A percentile compares a stretch with the other conserved stretches of the same genome.
These are phyloP conservation scores for Lactarius hatsudake DNA, from an alignment of 768 basidiomycete genomes.

Conservation along the genomic window DNA sequence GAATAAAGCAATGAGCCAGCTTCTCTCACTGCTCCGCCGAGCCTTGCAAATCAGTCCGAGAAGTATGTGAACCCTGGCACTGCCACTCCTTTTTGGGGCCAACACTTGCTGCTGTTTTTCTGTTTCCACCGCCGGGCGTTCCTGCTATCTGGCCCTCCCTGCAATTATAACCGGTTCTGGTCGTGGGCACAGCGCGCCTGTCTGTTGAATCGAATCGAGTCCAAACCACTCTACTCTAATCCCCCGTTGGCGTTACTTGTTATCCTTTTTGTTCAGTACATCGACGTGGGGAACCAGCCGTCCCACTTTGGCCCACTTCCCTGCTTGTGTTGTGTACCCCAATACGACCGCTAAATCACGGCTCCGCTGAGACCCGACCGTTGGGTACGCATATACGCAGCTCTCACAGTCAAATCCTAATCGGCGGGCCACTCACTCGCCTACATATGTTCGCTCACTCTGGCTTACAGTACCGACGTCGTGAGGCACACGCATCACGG, in stretches of 20 bases:
- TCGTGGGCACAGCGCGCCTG: neutral
- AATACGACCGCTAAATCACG: neutral
- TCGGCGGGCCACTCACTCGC: too few species aligned
- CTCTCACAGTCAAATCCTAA: neutral
- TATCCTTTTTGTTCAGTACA: neutral
- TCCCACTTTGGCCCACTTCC: neutral
- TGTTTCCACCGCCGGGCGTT: neutral
- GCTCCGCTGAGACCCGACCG: neutral
- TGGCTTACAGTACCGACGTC: neutral
- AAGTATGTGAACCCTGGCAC: neutral
- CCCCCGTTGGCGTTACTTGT: neutral
- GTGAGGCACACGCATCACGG: neutral
- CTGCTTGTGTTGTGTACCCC: neutral
- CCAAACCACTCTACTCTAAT: neutral
- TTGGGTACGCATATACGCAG: neutral
- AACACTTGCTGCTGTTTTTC: too few species aligned
- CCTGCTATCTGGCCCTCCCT: neutral
- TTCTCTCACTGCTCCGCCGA: neutral
- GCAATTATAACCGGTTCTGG: neutral
- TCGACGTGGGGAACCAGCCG: too few species aligned
- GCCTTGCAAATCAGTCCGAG: neutral
- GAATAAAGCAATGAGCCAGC: neutral
- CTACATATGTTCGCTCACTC: neutral
- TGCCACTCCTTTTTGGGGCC: neutral
- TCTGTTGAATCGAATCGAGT: neutral